Percentiles rank a stretch among this genome's conserved stretches.
phyloP scores from a whole-genome alignment of 2,329 filamentous ascomycete genomes.

The Tolypocladium capitatum region DNA sequence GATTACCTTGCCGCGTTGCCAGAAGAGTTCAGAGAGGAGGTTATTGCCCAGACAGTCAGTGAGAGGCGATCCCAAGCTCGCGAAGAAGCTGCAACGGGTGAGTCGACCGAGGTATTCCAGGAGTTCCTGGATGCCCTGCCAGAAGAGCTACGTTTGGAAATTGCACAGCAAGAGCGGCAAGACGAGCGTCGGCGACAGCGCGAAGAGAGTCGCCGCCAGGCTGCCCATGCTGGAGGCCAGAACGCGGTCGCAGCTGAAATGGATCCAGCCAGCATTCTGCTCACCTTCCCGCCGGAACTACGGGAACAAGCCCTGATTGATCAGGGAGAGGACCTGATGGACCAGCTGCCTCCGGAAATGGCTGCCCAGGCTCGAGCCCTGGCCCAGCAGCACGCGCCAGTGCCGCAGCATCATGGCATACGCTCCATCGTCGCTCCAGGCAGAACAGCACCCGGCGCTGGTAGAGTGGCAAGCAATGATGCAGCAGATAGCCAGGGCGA shows the following conservation, averaged over 20 bases:
- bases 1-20: constrained; percentile 96
- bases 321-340: constrained; percentile 77
- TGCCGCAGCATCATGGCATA: constrained; percentile 14
- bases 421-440: constrained; percentile 17
- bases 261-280: constrained; percentile 83
- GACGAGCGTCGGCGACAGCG: constrained; percentile 81
- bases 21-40: constrained; percentile 90
- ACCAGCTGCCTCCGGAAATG: constrained; percentile 71
- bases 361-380: constrained; percentile 74
- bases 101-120: constrained; percentile 73
- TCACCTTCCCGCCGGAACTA: constrained; percentile 74
- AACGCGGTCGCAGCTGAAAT: constrained; percentile 52
- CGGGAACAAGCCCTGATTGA: constrained; percentile 82
- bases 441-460: constrained; percentile 15
- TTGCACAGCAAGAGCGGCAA: constrained; percentile 78
- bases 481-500: constrained; percentile 28
- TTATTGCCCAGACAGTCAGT: constrained; percentile 81
- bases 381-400: constrained; percentile 24
- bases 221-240: constrained; percentile 40
- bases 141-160: constrained; percentile 76
- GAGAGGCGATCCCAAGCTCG: constrained; percentile 68
- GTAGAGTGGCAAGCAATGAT: constrained; percentile 8
- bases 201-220: constrained; percentile 62
- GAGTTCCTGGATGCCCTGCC: constrained; percentile 91
- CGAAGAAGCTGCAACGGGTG: constrained; percentile 53